A percentile compares a stretch with the other conserved stretches of the same genome.
These are phyloP conservation scores for Gossypium davidsonii DNA, from an alignment of 441 rosid genomes.

Conservation along the genomic window DNA sequence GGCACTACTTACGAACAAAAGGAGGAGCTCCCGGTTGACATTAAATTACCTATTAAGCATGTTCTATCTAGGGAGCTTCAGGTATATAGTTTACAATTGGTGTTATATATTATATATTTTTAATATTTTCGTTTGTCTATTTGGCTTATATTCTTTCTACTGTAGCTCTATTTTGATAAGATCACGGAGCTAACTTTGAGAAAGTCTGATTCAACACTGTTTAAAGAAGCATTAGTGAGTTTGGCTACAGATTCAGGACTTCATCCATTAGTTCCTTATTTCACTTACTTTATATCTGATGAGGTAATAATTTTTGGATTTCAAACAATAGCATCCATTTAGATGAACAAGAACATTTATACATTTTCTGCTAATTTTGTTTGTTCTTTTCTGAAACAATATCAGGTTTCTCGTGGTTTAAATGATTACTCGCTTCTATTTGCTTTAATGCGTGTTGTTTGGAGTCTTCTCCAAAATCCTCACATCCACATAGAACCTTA, in stretches of 20 bases:
- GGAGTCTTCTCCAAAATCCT: conserved; percentile 80
- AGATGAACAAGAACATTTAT: background rate
- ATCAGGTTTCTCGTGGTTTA: conserved; percentile 86
- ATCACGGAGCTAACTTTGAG: conserved; percentile 76
- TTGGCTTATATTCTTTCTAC: conserved; percentile 11
- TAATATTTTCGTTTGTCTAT: background rate
- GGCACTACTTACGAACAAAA: conserved; percentile 49
- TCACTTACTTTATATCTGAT: conserved; percentile 77
- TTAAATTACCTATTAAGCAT: conserved; percentile 83
- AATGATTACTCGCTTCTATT: conserved; percentile 66
- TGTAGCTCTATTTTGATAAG: conserved; percentile 91
- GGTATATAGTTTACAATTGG: conserved; percentile 35
- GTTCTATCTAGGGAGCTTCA: conserved; percentile 84
- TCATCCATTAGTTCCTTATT: conserved; percentile 95
- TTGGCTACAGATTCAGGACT: conserved; percentile 91
- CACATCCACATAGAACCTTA: conserved; percentile 86
- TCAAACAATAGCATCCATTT: background rate
- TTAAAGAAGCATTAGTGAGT: conserved; percentile 84
- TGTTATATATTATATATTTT: background rate
- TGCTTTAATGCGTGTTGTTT: conserved; percentile 84
- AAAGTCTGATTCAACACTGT: conserved; percentile 60
- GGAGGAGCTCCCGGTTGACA: conserved; percentile 63
- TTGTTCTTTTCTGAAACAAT: conserved; percentile 19
- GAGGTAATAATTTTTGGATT: conserved; percentile 53
- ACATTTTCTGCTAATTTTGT: conserved; percentile 7